These are phyloP conservation scores for Leavenworthia alabamica DNA, from an alignment of 345 rosid species.

Conservation along the genomic window DNA sequence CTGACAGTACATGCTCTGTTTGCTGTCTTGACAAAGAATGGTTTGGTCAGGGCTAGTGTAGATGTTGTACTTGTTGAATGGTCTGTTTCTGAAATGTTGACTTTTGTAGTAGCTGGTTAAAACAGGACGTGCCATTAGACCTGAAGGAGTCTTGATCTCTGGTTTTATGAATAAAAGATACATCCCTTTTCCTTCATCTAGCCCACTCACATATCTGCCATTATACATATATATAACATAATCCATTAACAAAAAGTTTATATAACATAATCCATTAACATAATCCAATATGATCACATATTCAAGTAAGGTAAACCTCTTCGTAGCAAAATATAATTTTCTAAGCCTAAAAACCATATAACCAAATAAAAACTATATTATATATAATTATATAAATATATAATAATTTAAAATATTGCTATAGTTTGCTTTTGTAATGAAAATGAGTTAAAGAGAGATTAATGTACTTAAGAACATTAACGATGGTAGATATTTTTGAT, in stretches of 20 bases:
- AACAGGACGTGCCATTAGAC: constrained; percentile 88
- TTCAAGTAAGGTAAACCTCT: background rate
- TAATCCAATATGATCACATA: background rate
- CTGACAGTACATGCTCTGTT: constrained; percentile 94
- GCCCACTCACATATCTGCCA: constrained; percentile 66
- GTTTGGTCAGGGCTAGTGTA: constrained; percentile 89
- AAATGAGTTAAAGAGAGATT: background rate
- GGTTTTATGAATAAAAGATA: constrained; percentile 77
- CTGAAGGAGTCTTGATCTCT: constrained; percentile 73
- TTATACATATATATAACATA: background rate
- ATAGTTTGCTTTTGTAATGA: background rate
- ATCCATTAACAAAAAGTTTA: background rate
- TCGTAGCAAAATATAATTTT: background rate
- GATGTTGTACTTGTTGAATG: constrained; percentile 67
- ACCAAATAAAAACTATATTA: background rate
- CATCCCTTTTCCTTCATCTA: constrained; percentile 94
- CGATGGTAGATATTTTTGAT: background rate
- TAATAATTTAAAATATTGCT: too few species aligned
- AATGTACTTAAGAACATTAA: background rate
- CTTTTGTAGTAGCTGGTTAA: constrained; percentile 93
- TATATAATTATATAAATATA: too few species aligned
- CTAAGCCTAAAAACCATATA: background rate
- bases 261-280: background rate
- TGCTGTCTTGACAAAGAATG: constrained; percentile 80
- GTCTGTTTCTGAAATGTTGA: constrained; percentile 64